Evolutionary conservation across 306 rosid species (phyloP).

Genomic region (Quercus wislizeni): DNA sequence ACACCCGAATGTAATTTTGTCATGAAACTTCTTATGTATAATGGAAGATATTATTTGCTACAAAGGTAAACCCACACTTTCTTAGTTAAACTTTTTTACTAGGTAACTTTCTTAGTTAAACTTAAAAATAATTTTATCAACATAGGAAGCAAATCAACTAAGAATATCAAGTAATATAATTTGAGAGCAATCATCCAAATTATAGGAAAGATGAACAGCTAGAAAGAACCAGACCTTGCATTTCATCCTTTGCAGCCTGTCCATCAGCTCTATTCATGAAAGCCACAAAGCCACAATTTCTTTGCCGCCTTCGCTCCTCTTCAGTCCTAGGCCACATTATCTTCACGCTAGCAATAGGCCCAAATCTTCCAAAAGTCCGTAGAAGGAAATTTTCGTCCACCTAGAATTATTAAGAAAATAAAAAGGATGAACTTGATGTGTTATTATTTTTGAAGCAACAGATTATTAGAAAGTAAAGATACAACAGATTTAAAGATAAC

Average conservation of each 20-base stretch:
- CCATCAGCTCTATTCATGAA: slow-evolving; percentile 99
- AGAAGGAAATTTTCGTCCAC: slow-evolving; percentile 98
- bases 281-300: slow-evolving; percentile 99
- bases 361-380: slow-evolving; percentile 99
- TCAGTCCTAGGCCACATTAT: slow-evolving; percentile 99
- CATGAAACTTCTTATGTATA: not conserved
- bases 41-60: not conserved
- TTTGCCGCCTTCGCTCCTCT: slow-evolving; percentile 97
- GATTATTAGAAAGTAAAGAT: slow-evolving; percentile 7
- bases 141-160: not conserved
- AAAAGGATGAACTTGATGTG: slow-evolving; percentile 21
- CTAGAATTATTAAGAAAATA: slow-evolving; percentile 37
- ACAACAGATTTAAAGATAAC: not conserved
- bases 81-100: not conserved
- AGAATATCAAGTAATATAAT: not conserved
- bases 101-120: not conserved
- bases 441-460: slow-evolving; percentile 12
- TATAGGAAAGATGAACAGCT: not conserved
- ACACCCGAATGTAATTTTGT: not conserved
- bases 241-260: slow-evolving; percentile 99
- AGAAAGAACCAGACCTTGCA: slow-evolving; percentile 75
- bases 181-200: not conserved
- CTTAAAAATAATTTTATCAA: not conserved
- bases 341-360: slow-evolving; percentile 99
- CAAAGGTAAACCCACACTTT: not conserved